Evolutionary conservation across 2,329 filamentous ascomycete genomes (phyloP).

Genomic region (Phaeosphaeria sp.): DNA sequence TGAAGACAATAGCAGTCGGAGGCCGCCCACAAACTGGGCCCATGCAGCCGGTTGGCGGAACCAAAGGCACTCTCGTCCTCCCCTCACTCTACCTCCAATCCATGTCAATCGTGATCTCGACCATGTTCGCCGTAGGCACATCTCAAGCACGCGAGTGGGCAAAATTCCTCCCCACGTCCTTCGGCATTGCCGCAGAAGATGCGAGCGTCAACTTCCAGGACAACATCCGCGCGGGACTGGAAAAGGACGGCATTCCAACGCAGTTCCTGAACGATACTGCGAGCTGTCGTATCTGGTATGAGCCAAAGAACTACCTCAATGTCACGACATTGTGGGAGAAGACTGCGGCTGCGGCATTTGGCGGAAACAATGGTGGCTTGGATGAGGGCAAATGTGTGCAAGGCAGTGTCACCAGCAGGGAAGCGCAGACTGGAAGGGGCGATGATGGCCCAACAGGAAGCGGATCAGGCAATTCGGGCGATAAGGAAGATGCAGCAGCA

Average conservation of each 20-base stretch:
- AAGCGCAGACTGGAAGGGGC: conserved; percentile 36
- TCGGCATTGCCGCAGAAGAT: conserved; percentile 27
- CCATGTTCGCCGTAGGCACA: conserved; percentile 21
- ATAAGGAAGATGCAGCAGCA: conserved; percentile 21
- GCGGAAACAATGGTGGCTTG: conserved; percentile 31
- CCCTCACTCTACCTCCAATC: conserved; percentile 29
- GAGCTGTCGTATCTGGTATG: conserved; percentile 68
- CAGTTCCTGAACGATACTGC: conserved; percentile 69
- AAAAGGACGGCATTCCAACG: conserved; percentile 51
- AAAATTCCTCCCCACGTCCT: conserved; percentile 27
- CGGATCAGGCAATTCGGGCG: conserved; percentile 7
- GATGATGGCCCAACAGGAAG: conserved; percentile 25
- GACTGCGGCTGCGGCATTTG: conserved; percentile 37
- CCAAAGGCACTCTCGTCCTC: conserved; percentile 52
- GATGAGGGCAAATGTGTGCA: conserved; percentile 36
- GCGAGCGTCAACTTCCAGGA: conserved; percentile 50
- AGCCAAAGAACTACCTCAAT: conserved; percentile 60
- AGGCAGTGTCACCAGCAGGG: conserved; percentile 35
- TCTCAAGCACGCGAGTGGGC: conserved; percentile 27
- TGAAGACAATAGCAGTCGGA: conserved; percentile 53
- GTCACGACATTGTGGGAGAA: conserved; percentile 61
- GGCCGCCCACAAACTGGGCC: conserved; percentile 50
- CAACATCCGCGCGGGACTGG: conserved; percentile 44
- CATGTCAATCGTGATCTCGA: conserved; percentile 25
- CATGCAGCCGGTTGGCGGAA: conserved; percentile 54